Conservation (phyloP, 192 early-diverging fungal genomes). For the Fimicolochytrium jonesii region DNA sequence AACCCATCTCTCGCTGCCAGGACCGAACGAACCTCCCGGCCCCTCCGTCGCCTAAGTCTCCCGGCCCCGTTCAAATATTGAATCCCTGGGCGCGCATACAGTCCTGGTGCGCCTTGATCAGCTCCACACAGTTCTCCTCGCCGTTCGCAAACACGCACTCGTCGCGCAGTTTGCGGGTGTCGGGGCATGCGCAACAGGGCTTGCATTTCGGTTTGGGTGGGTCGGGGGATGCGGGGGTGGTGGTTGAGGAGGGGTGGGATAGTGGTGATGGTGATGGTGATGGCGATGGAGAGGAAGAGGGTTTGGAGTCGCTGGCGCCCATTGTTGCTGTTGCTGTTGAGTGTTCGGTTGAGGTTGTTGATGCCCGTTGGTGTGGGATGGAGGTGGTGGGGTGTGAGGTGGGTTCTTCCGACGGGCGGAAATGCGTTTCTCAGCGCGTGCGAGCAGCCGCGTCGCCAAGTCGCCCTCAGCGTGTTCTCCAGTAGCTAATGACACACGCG, state of each 20-base stretch:
- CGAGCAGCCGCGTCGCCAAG: no score
- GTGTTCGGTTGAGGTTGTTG: no score
- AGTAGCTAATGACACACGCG: no score
- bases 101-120: conserved; percentile 80
- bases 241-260: background rate
- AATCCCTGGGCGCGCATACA: conserved; percentile 95
- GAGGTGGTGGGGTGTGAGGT: no score
- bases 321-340: no score
- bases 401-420: no score
- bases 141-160: conserved; percentile 82
- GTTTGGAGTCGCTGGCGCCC: conserved; percentile 2
- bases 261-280: background rate
- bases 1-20: no score
- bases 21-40: no score
- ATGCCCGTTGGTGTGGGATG: no score
- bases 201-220: conserved; percentile 54
- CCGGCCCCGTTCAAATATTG: conserved; percentile 70
- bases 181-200: conserved; percentile 96
- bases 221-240: background rate
- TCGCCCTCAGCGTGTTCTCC: no score
- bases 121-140: conserved; percentile 83
- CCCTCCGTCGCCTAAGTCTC: no score
- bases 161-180: conserved; percentile 87
- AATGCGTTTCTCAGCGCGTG: no score
- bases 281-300: background rate